phyloP scores from a whole-genome alignment of 345 rosid species.

The Erodium maritimum region DNA sequence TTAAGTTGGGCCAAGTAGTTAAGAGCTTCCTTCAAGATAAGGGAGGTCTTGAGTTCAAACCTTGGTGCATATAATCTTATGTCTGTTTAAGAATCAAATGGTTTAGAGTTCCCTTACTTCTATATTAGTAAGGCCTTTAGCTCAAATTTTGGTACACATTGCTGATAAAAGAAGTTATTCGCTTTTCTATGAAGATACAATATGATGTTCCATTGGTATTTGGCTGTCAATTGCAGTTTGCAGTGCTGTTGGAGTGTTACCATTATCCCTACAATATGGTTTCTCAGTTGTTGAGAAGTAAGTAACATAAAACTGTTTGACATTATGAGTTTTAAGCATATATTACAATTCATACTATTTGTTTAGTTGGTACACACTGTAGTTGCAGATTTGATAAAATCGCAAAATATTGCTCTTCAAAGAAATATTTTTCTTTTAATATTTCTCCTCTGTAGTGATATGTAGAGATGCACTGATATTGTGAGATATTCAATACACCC shows the following conservation, averaged over 20 bases:
- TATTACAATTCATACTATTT: background rate
- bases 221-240: constrained; percentile 52
- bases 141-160: no score
- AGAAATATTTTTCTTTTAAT: background rate
- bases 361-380: background rate
- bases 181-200: constrained; percentile 4
- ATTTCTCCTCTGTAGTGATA: background rate
- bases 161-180: no score
- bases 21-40: no score
- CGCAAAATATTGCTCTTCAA: background rate
- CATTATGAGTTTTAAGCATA: background rate
- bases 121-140: no score
- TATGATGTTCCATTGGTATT: constrained; percentile 12
- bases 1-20: no score
- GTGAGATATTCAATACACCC: background rate
- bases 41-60: no score
- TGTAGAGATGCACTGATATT: background rate
- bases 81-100: no score
- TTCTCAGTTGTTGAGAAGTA: constrained; percentile 84
- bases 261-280: constrained; percentile 88
- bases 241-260: constrained; percentile 98
- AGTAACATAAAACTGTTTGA: constrained; percentile 18
- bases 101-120: no score
- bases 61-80: no score
- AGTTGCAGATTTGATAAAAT: background rate